These are phyloP conservation scores for Globisporangium acanthophoron DNA, from an alignment of 352 stramenopile species.

Conservation along the genomic window DNA sequence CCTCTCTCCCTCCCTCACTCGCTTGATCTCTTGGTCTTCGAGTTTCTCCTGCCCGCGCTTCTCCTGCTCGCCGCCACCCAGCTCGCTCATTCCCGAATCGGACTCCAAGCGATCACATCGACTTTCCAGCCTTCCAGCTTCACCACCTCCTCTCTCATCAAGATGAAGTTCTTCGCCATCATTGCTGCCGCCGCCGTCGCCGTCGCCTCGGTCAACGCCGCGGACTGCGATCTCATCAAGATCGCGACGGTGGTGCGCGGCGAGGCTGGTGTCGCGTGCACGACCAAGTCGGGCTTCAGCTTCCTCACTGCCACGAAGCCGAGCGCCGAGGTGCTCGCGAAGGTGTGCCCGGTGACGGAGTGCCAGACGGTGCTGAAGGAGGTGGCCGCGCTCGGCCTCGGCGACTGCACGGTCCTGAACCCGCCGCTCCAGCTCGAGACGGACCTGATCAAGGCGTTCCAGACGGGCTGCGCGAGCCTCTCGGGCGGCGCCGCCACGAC, in stretches of 20 bases:
- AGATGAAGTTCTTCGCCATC: slow-evolving; percentile 25
- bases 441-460: slow-evolving; percentile 1
- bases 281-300: slow-evolving; percentile 25
- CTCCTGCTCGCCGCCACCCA: neutral
- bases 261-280: slow-evolving; percentile 16
- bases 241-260: slow-evolving; percentile 17
- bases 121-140: neutral
- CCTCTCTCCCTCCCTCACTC: neutral
- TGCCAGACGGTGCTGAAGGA: slow-evolving; percentile 27
- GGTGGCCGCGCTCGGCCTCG: slow-evolving; percentile 17
- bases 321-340: slow-evolving; percentile 11
- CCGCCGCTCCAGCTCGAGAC: neutral
- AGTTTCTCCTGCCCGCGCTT: no score
- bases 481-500: neutral
- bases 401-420: slow-evolving; percentile 6
- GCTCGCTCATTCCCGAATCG: neutral
- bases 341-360: slow-evolving; percentile 23
- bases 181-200: slow-evolving; percentile 13
- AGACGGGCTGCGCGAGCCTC: neutral
- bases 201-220: slow-evolving; percentile 15
- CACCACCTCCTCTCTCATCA: neutral
- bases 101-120: slow-evolving; percentile 3
- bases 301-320: slow-evolving; percentile 20
- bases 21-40: neutral
- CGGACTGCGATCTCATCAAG: slow-evolving; percentile 17